phyloP scores from a whole-genome alignment of 2,329 filamentous ascomycete genomes.

The Fonsecaea pedrosoi region DNA sequence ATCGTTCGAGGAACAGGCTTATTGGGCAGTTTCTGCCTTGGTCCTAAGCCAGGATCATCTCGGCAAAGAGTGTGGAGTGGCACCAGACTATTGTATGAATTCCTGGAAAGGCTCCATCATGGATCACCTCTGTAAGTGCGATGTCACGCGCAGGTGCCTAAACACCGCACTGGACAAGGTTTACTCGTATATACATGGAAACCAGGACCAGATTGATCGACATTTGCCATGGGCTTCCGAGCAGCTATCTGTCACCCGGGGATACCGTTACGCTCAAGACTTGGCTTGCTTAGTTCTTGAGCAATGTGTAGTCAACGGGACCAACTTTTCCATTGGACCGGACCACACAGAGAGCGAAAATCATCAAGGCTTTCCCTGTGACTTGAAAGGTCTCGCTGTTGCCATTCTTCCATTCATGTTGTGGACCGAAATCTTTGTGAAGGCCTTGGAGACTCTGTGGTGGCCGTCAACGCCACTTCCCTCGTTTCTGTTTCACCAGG shows the following conservation, averaged over 20 bases:
- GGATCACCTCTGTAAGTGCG: not conserved
- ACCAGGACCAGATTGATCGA: not conserved
- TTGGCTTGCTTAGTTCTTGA: not conserved
- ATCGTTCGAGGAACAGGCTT: not conserved
- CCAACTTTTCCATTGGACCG: not conserved
- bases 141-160: not conserved
- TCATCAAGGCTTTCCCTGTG: not conserved
- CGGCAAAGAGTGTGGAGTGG: not conserved
- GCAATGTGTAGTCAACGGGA: not conserved
- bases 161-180: not conserved
- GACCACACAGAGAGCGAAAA: not conserved
- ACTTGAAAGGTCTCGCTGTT: not conserved
- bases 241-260: not conserved
- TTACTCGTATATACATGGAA: not conserved
- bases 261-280: not conserved
- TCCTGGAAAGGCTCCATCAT: not conserved
- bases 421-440: not conserved
- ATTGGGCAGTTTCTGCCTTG: not conserved
- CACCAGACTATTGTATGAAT: not conserved
- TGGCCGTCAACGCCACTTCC: not conserved
- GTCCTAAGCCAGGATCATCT: not conserved
- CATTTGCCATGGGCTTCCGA: not conserved
- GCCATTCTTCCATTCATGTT: not conserved
- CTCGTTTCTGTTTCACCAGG: not conserved
- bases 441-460: not conserved